Base-by-base conservation (phyloP, 2,329 filamentous ascomycete species). In the Didymella arachidicola region DNA sequence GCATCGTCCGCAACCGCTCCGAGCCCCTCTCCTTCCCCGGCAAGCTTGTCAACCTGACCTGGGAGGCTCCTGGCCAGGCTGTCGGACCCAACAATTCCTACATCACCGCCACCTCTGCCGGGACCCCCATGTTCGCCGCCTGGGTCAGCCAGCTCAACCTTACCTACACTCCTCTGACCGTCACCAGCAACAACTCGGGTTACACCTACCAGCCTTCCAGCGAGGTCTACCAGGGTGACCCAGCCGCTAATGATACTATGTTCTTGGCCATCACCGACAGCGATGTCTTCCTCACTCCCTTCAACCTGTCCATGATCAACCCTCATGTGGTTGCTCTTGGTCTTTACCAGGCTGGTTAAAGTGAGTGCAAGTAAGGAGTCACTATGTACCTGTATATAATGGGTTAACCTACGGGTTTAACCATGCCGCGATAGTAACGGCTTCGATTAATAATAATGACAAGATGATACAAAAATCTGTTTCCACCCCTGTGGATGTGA, bases 61-160 rank as follows among this genome's bases (percentile, higher is more conserved):
- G 91, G 91, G 91, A 95, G 26, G 77, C 73, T 0, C 89, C 91
- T 0, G 91, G 90, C 0, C 77, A 84, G 65, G 68, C 83, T 0
- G 83, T 94, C 3, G 92, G 92, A 0, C 92, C 92, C 0, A 94
- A 96, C 77, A 92, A 92, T 79, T 90, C 86, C 71, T 96, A 96
- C 73, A 79, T 92, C 47, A 94, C 92, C 0, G 75, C 81, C 0
- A 81, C 83, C 0, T 65, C 70, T 18, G 89, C 88, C 0, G 82
- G 82, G 2, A 67, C 74, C 3, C 89, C 92, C 0, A 77, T 79
- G 57, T 96, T 84, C 64, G 91, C 91, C 0, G 85, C 87, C 0
- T 96, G 91, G 90, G 89, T 91, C 1, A 84, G 83, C 0, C 92
- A 95, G 80, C 80, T 95, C 32, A 83, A 83, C 71, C 53, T 82